Evolutionary conservation across 1,139 yeast genomes (phyloP), one percentile per base, ranked within the genome.

Genomic region (Petasospora fabianii): DNA sequence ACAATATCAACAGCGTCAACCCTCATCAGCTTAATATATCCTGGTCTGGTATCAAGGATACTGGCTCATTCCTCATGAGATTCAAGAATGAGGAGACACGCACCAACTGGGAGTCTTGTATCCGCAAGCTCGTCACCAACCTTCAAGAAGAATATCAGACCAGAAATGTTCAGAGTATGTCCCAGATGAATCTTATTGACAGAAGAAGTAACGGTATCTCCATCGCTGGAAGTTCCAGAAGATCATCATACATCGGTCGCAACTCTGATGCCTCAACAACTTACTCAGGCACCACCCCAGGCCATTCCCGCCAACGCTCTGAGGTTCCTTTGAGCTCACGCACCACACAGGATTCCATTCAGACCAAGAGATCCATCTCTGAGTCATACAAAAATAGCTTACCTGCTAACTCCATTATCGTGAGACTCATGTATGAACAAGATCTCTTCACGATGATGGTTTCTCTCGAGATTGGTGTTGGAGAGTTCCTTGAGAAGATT

Each of bases 41-140:
- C n/a, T 84, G 92, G 92, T 77, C 80, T 20, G 88, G 92, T 2
- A 71, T 78, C 44, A 81, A 79, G 55, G 94, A 84, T 50, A 77
- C 81, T 37, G 92, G 92, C 3, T 78, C 84, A 17, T 84, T 84
- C 51, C 71, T 83, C 19, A 69, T 84, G 54, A 71, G 80, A 44
- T 84, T 81, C 59, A 73, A 77, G 51, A 77, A 80, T 28, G 92
- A 83, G 51, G 94, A 84, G 56, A 67, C 72, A 9, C 67, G 87
- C 48, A 73, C 73, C 43, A 86, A 80, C 59, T 84, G 92, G 92
- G 82, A 77, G 47, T 60, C 65, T 8, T 76, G 84, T 50, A 66
- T 80, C 47, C 70, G 67, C 36, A 58, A 58, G 6, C 50, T 67
- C 20, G 64, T 65, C 6, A 53, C 62, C 8, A 61, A 52, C 27